Conservation (phyloP, 768 basidiomycete genomes). For the Clavulina sp. region DNA sequence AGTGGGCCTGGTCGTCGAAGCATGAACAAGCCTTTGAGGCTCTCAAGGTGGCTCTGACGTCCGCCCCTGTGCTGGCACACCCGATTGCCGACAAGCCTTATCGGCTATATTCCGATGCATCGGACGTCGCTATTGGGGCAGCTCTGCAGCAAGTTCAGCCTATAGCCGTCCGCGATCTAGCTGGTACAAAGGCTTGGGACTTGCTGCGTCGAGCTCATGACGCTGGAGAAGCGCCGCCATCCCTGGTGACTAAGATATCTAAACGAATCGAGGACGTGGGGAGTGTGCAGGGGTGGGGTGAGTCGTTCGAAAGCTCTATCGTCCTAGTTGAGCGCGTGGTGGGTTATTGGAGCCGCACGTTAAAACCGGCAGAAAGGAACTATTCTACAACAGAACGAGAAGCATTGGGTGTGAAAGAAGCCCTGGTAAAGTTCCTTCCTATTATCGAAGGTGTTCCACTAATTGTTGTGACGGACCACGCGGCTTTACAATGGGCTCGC, state of each 20-base stretch:
- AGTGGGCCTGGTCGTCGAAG: background rate
- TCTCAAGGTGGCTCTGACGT: conserved; percentile 7
- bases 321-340: conserved; percentile 21
- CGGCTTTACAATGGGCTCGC: conserved; percentile 22
- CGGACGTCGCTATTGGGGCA: background rate
- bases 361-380: conserved; percentile 21
- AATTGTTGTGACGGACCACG: no score
- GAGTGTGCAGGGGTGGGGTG: conserved; percentile 15
- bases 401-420: conserved; percentile 24
- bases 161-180: background rate
- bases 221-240: conserved; percentile 7
- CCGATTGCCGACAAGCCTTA: background rate
- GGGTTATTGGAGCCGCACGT: conserved; percentile 18
- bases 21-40: conserved; percentile 1
- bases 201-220: background rate
- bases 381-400: conserved; percentile 26
- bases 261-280: conserved; percentile 15
- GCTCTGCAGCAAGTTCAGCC: background rate
- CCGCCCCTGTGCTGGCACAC: conserved; percentile 5
- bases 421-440: conserved; percentile 21
- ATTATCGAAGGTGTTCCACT: no score
- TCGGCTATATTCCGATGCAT: background rate
- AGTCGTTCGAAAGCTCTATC: conserved; percentile 18
- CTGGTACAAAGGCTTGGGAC: background rate
- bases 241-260: conserved; percentile 7